A percentile compares a stretch with the other conserved stretches of the same genome.
phyloP scores from a whole-genome alignment of 441 rosid genomes.

The Gossypium gossypioides region DNA sequence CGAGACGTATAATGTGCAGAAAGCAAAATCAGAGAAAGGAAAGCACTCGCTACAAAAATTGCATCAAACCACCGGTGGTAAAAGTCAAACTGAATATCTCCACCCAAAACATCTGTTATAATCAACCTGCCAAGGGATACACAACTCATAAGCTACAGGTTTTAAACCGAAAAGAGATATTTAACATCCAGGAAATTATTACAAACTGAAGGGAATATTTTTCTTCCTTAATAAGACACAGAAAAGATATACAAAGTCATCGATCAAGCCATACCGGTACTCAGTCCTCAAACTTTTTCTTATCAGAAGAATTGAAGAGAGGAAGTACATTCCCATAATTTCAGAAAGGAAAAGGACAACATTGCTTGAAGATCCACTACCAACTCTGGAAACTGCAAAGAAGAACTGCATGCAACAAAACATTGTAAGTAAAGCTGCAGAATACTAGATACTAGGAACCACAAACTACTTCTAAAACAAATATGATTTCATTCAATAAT shows the following conservation, averaged over 20 bases:
- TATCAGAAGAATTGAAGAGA: conserved; percentile 92
- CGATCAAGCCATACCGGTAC: conserved; percentile 49
- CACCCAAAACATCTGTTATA: conserved; percentile 89
- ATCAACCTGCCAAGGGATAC: conserved; percentile 59
- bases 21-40: conserved; percentile 82
- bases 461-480: not conserved
- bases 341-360: conserved; percentile 93
- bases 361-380: conserved; percentile 98
- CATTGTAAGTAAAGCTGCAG: conserved; percentile 19
- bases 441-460: not conserved
- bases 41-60: conserved; percentile 91
- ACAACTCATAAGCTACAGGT: not conserved
- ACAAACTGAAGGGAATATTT: not conserved
- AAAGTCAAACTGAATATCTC: conserved; percentile 96
- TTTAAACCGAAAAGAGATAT: not conserved
- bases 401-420: conserved; percentile 63
- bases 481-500: not conserved
- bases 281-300: conserved; percentile 92
- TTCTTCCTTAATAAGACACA: not conserved
- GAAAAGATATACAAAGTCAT: not conserved
- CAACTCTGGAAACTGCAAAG: conserved; percentile 96
- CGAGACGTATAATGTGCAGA: conserved; percentile 96
- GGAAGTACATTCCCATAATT: conserved; percentile 98
- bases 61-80: conserved; percentile 99
- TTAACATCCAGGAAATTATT: not conserved